Evolutionary conservation across 2,329 filamentous ascomycete species (phyloP).

Genomic region (Scolecobasidium constrictum): DNA sequence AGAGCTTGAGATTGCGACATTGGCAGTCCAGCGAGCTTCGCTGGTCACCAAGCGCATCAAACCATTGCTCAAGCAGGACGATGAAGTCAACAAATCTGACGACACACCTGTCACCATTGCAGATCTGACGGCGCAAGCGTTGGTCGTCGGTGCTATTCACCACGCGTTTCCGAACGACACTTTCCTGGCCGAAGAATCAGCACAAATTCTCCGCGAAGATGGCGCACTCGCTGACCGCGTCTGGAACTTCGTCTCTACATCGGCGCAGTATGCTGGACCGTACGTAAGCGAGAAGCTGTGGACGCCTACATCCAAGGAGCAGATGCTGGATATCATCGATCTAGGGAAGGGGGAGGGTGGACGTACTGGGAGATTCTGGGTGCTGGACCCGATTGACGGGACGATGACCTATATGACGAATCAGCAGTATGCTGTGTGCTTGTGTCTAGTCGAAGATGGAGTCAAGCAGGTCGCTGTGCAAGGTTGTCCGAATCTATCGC

Average conservation of each 20-base stretch:
- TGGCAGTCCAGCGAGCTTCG: slow-evolving; percentile 44
- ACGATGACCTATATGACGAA: slow-evolving; percentile 51
- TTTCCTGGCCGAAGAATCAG: slow-evolving; percentile 93
- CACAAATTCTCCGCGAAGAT: slow-evolving; percentile 65
- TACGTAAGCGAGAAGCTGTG: slow-evolving; percentile 16
- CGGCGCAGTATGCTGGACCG: slow-evolving; percentile 23
- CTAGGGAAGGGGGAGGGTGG: slow-evolving; percentile 37
- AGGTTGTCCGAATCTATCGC: slow-evolving; percentile 50
- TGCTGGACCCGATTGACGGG: slow-evolving; percentile 55
- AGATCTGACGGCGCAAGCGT: slow-evolving; percentile 92
- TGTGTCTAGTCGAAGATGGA: slow-evolving; percentile 48
- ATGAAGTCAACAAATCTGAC: slow-evolving; percentile 65
- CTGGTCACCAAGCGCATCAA: slow-evolving; percentile 43
- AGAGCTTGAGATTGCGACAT: slow-evolving; percentile 22
- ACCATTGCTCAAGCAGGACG: slow-evolving; percentile 55
- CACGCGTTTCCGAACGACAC: slow-evolving; percentile 87
- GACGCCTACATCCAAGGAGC: slow-evolving; percentile 35
- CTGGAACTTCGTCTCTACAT: slow-evolving; percentile 44
- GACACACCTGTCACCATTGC: slow-evolving; percentile 86
- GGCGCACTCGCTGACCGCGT: slow-evolving; percentile 59
- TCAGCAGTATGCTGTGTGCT: slow-evolving; percentile 52
- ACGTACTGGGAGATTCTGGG: slow-evolving; percentile 40
- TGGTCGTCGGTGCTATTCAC: slow-evolving; percentile 85
- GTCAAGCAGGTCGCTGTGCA: slow-evolving; percentile 47
- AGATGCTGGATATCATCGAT: slow-evolving; percentile 54